These are phyloP conservation scores for Amborella trichopoda DNA, from an alignment of 164 flowering plant species.

Conservation along the genomic window DNA sequence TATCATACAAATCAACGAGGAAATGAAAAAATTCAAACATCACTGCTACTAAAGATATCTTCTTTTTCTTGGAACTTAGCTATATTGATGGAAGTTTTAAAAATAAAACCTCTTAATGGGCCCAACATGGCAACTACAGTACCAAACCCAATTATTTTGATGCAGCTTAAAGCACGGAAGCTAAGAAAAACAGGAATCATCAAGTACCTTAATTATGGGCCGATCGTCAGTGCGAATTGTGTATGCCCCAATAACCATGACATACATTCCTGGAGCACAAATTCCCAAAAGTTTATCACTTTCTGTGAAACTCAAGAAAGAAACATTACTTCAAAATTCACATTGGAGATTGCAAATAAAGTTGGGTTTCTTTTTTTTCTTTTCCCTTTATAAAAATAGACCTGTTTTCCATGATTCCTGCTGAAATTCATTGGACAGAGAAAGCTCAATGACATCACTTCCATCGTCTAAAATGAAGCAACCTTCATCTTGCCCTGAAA, in stretches of 20 bases:
- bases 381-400: too few species aligned
- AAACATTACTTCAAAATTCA: not conserved
- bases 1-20: too few species aligned
- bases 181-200: too few species aligned
- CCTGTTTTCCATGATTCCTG: slow-evolving; percentile 49
- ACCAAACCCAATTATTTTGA: too few species aligned
- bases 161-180: too few species aligned
- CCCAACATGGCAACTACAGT: too few species aligned
- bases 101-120: too few species aligned
- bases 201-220: slow-evolving; percentile 54
- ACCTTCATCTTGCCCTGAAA: slow-evolving; percentile 22
- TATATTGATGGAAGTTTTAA: too few species aligned
- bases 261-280: slow-evolving; percentile 55
- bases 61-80: too few species aligned
- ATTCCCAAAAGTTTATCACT: slow-evolving; percentile 1
- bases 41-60: too few species aligned
- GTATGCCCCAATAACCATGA: slow-evolving; percentile 72
- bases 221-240: slow-evolving; percentile 24
- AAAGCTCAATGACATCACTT: slow-evolving; percentile 44
- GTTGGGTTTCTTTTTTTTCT: too few species aligned
- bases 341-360: not conserved
- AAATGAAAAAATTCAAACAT: too few species aligned
- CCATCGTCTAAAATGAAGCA: slow-evolving; percentile 63
- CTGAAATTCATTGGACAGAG: slow-evolving; percentile 36
- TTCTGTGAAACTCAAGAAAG: not conserved